phyloP scores from a whole-genome alignment of 139 green algal genomes.

The Closterium sp. region DNA sequence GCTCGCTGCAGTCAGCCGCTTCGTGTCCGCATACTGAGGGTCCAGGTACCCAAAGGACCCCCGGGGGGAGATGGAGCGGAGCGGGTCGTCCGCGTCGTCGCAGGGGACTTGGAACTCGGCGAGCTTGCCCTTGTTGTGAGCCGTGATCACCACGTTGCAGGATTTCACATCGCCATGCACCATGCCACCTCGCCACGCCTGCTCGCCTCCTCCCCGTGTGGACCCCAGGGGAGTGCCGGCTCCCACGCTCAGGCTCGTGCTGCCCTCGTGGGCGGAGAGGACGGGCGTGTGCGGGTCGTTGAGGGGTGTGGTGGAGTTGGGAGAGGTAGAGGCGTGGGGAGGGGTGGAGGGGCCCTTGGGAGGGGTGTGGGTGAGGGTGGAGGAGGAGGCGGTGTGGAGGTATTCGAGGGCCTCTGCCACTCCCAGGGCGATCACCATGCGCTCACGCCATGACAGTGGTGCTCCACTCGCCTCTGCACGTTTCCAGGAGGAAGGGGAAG shows the following conservation, averaged over 20 bases:
- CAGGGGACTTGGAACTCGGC: background rate
- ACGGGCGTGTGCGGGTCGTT: background rate
- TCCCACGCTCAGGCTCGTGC: background rate
- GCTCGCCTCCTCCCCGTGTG: background rate
- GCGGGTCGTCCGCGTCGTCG: background rate
- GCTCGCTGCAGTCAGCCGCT: constrained; percentile 4
- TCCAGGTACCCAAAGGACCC: constrained; percentile 25
- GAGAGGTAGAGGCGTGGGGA: background rate
- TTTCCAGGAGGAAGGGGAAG: background rate
- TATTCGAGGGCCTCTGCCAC: constrained; percentile 18
- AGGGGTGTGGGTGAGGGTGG: no score
- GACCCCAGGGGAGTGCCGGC: background rate
- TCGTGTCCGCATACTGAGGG: background rate
- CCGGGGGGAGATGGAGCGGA: background rate
- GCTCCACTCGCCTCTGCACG: background rate
- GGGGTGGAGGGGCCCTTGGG: background rate
- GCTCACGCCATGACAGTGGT: constrained; percentile 11
- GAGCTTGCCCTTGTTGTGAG: constrained; percentile 7
- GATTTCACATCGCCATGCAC: constrained; percentile 98
- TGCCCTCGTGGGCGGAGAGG: background rate
- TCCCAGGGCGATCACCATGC: constrained; percentile 17
- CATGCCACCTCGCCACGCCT: background rate
- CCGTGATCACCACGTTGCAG: constrained; percentile 82
- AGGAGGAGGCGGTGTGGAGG: background rate
- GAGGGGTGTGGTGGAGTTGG: background rate